Base-by-base conservation (phyloP, 2,329 filamentous ascomycete species). In the Pyrenophora seminiperda region DNA sequence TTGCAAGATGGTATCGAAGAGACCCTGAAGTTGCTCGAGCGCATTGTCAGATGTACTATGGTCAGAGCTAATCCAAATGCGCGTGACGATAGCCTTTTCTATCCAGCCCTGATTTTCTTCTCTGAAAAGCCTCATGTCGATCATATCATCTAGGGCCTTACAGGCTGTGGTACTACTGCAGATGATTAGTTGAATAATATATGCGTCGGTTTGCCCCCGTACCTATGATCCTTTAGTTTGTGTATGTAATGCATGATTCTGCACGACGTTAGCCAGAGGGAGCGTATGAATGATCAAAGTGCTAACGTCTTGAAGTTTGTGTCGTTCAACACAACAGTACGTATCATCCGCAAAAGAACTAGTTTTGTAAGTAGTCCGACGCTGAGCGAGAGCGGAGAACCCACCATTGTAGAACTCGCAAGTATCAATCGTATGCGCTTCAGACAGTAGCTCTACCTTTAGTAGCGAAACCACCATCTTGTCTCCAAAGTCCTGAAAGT, bases 381-480 rank as follows among this genome's bases (percentile, higher is more conserved):
- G 17, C 3, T 17, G 9, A 33, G 17, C 4, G 13, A 29, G 17
- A 2, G 1, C 15, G 13, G 27, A 5, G 2, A 17, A 39, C 64
- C 44, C 51, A 77, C 79, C 67, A 48, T 70, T 56, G 40, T 73
- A 72, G 51, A 79, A 79, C 14, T 72, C 65, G 7, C 73, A 62
- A 5, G 57, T 45, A 48, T 81, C 68, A 2, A 76, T 54, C 0
- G 59, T 59, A 11, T 60, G 44, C 22, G 73, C 67, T n/a, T 59
- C 65, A n/a, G 79, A 80, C 1, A 91, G 74, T 9, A 90, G 62
- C 57, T 91, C 86, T 2, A 95, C 77, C 50, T 83, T 85, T 52
- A 94, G 76, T 5, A 93, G 75, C 4, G 84, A 73, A 2, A 92
- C 82, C 0, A 87, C 74, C 18, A 88, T 79, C 52, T 85, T 85